Conservation (phyloP, 257 asterid species). For the Rehmannia glutinosa region DNA sequence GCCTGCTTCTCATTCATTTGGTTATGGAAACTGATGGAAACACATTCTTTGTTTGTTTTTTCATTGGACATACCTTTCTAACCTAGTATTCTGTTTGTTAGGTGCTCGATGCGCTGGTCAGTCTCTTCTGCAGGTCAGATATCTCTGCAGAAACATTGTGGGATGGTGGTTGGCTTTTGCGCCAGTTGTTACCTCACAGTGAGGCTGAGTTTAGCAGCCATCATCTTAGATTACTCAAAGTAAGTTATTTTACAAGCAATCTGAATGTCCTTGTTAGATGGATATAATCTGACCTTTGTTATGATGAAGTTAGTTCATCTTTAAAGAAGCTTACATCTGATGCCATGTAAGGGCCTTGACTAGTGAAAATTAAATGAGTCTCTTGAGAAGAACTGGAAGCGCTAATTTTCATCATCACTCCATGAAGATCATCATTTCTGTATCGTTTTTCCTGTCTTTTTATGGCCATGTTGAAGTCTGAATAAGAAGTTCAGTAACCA, state of each 20-base stretch:
- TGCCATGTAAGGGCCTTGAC: neutral
- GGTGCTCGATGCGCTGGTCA: constrained; percentile 96
- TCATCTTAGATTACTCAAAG: constrained; percentile 69
- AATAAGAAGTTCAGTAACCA: constrained; percentile 7
- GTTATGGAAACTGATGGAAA: constrained; percentile 6
- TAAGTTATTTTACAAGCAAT: constrained; percentile 36
- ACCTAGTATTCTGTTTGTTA: constrained; percentile 32
- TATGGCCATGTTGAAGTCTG: constrained; percentile 10
- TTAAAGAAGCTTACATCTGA: neutral
- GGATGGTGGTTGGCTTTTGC: constrained; percentile 99
- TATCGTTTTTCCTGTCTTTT: neutral
- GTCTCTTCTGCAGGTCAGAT: constrained; percentile 85
- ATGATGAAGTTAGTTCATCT: constrained; percentile 1
- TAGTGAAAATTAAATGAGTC: neutral
- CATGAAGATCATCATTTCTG: constrained; percentile 6
- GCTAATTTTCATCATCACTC: neutral
- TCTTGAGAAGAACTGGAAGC: neutral
- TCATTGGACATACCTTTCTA: neutral
- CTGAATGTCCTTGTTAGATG: constrained; percentile 11
- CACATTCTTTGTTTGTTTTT: neutral
- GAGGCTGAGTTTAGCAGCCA: constrained; percentile 68
- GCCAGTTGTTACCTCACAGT: constrained; percentile 88
- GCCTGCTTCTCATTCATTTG: constrained; percentile 4
- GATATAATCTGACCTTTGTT: constrained; percentile 5
- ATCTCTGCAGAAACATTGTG: constrained; percentile 94